A percentile compares a stretch with the other conserved stretches of the same genome.
Evolutionary conservation across 1,284 basidiomycete genomes (phyloP).

Genomic region (Moesziomyces globuligerus): DNA sequence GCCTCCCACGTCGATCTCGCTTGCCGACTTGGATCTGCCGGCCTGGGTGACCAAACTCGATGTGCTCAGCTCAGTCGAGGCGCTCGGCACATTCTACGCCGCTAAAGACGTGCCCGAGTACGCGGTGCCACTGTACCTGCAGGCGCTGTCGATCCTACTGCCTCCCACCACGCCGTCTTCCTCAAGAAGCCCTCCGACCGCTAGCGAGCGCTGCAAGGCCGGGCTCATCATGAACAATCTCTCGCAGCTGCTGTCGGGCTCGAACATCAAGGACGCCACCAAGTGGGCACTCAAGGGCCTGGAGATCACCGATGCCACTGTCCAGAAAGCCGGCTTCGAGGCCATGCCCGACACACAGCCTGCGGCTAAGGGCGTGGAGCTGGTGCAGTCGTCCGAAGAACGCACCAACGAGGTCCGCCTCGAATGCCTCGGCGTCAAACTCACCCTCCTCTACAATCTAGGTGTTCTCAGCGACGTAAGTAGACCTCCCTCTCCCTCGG

Average conservation of each 20-base stretch:
- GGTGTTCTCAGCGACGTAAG: constrained; percentile 51
- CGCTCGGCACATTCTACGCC: constrained; percentile 66
- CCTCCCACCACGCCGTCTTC: constrained; percentile 26
- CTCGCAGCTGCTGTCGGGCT: constrained; percentile 56
- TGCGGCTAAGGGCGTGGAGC: constrained; percentile 11
- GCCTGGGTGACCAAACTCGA: constrained; percentile 64
- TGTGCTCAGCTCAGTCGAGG: constrained; percentile 64
- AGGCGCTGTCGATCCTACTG: constrained; percentile 64
- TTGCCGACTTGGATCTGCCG: constrained; percentile 65
- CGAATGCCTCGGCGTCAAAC: constrained; percentile 61
- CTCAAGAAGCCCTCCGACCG: constrained; percentile 39
- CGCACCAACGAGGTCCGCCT: constrained; percentile 46
- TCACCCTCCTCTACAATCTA: constrained; percentile 63
- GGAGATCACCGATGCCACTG: constrained; percentile 56
- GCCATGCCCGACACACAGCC: constrained; percentile 1
- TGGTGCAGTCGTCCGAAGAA: constrained; percentile 35
- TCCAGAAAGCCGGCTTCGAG: constrained; percentile 53
- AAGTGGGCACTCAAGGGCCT: constrained; percentile 64
- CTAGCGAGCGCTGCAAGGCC: constrained; percentile 63
- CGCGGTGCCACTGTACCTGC: constrained; percentile 67
- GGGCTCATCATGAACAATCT: constrained; percentile 66
- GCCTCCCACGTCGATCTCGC: constrained; percentile 37
- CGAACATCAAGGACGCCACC: constrained; percentile 52
- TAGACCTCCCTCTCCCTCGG: background rate
- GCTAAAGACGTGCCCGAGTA: constrained; percentile 58